These are phyloP conservation scores for Mimosa bimucronata DNA, from an alignment of 306 rosid genomes.

Conservation along the genomic window DNA sequence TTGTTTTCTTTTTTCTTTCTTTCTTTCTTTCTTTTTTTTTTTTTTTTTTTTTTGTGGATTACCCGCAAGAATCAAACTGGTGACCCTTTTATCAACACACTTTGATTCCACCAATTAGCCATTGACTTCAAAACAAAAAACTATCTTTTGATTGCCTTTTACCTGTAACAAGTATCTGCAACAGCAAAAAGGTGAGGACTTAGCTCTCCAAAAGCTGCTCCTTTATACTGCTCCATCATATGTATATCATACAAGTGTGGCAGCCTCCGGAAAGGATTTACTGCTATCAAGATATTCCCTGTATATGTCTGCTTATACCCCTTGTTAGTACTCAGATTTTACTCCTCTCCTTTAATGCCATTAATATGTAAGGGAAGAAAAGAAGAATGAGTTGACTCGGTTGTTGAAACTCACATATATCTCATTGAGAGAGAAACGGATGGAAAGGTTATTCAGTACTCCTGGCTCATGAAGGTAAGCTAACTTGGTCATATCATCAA, in stretches of 20 bases:
- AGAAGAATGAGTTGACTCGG: not conserved
- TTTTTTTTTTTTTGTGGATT: not conserved
- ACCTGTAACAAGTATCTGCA: slow-evolving; percentile 90
- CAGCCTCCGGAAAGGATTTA: slow-evolving; percentile 81
- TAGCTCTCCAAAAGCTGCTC: slow-evolving; percentile 87
- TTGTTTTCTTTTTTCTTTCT: too few relatives aligned
- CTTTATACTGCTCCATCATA: slow-evolving; percentile 93
- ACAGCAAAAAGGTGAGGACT: slow-evolving; percentile 95
- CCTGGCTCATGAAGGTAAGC: slow-evolving; percentile 91
- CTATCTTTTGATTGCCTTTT: slow-evolving; percentile 38
- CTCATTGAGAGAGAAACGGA: slow-evolving; percentile 79
- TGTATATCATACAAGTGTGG: slow-evolving; percentile 82
- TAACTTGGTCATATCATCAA: slow-evolving; percentile 91
- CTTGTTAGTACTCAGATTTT: slow-evolving; percentile 36
- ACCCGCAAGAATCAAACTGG: not conserved
- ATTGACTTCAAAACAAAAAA: slow-evolving; percentile 3
- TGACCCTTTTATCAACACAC: not conserved
- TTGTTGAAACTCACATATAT: slow-evolving; percentile 70
- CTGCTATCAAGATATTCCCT: slow-evolving; percentile 86
- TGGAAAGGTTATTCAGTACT: slow-evolving; percentile 65
- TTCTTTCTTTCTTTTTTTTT: too few relatives aligned
- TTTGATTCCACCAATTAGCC: not conserved
- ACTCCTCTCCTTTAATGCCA: slow-evolving; percentile 19
- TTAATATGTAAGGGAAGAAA: slow-evolving; percentile 8
- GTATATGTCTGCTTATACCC: slow-evolving; percentile 72